Conservation (phyloP, 495 filamentous ascomycete species). For the Letharia lupina region DNA sequence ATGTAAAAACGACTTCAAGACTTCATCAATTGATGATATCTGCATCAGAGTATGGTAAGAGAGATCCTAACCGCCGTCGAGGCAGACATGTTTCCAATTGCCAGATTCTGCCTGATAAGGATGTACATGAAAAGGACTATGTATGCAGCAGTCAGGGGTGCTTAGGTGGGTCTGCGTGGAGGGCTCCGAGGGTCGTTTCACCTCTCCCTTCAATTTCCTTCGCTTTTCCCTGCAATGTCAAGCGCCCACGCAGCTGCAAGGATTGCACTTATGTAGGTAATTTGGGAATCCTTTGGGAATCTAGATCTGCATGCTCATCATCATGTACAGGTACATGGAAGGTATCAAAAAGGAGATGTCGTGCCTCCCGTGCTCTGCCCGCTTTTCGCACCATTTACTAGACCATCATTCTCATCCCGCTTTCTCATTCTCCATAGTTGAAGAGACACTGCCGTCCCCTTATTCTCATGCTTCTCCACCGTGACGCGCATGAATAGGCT, state of each 20-base stretch:
- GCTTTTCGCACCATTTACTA: background rate
- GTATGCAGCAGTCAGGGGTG: background rate
- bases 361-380: slow-evolving; percentile 2
- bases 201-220: background rate
- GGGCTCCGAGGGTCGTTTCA: background rate
- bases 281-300: background rate
- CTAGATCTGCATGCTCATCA: background rate
- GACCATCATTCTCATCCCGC: background rate
- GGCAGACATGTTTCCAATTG: background rate
- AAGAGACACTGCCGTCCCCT: background rate
- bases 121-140: background rate
- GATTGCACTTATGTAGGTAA: background rate
- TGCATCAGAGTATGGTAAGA: background rate
- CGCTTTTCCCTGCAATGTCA: background rate
- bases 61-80: background rate
- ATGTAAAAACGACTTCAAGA: background rate
- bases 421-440: background rate
- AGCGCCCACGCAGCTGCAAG: background rate
- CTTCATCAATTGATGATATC: too few relatives aligned
- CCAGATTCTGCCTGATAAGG: too few relatives aligned
- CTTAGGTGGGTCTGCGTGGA: background rate
- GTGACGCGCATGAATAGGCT: slow-evolving; percentile 10
- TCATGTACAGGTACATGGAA: background rate
- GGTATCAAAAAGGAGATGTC: background rate
- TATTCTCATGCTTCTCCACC: background rate